Base-by-base conservation (phyloP, 441 rosid genomes). In the Eutrema salsugineum region DNA sequence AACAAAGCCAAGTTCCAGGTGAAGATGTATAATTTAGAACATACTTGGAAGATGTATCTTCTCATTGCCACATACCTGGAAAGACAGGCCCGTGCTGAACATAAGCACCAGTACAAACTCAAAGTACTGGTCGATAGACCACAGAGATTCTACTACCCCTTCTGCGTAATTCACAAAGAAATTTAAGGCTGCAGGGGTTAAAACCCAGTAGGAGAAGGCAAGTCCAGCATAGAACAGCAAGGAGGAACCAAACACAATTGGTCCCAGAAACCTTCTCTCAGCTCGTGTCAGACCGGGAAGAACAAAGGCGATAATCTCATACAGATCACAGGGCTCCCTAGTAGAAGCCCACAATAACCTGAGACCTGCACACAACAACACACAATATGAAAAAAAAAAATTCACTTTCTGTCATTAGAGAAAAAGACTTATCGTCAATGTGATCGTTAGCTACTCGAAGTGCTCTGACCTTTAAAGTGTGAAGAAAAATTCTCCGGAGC, bases 401-500 rank as follows among this genome's bases (percentile, higher is more conserved):
- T 15, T 68, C 42, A 47, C 2, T 53, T 24, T 60, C 58, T 42
- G 11, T 48, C 73, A 35, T 33, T 35, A 32, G 39, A 55, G 15
- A 5, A 47, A 5, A 47, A 47, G 56, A 24, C 8, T 7, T 57
- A 14, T 30, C 19, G 11, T 40, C 20, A 47, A 36, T 40, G 20
- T 58, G 54, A 71, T 53, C 73, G 66, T 53, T n/a, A 40, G 30
- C 57, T 63, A 35, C 5, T 62, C 19, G 36, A 35, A 62, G 56
- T 74, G 40, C 35, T 22, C 83, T 59, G 47, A 88, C 97, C 97
- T 91, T 94, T 66, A 94, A 70, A 75, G 99, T 7, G 99, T 94
- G 76, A 94, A 94, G 94, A 94, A 94, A 80, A 94, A 92, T 72
- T 94, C 97, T 27, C 97, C 97, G 97, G 99, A 75, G 97, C 97